Evolutionary conservation across 129 eudicot species (phyloP).

Genomic region (Chrysanthemum lavandulifolium): DNA sequence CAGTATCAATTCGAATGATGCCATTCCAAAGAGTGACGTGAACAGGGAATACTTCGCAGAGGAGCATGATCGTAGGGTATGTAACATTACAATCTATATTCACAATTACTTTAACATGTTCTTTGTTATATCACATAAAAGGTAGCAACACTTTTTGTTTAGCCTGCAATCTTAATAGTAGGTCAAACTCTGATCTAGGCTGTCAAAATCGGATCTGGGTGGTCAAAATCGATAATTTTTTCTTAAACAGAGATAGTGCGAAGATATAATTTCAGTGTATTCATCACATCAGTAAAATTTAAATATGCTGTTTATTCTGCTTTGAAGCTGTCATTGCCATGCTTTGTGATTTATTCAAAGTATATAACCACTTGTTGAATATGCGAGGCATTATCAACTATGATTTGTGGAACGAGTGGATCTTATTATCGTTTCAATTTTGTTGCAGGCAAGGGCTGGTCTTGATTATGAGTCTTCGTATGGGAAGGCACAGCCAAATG

Average conservation of each 20-base stretch:
- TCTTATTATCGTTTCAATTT: neutral
- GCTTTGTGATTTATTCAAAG: no score
- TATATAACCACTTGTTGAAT: neutral
- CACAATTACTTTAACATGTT: neutral
- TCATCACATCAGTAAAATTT: no score
- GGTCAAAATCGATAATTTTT: no score
- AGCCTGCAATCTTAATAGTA: no score
- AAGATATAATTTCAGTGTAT: no score
- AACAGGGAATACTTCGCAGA: conserved; percentile 87
- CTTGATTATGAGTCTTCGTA: conserved; percentile 91
- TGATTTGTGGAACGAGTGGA: neutral
- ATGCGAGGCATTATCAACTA: neutral
- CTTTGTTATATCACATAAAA: no score
- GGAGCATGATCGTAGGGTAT: conserved; percentile 93
- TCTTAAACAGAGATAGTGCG: neutral
- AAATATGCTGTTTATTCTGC: no score
- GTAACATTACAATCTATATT: conserved; percentile 20
- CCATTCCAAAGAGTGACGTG: conserved; percentile 94
- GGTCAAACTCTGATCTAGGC: no score
- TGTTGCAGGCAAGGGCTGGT: conserved; percentile 86
- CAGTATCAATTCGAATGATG: conserved; percentile 65
- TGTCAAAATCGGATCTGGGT: no score
- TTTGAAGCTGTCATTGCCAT: no score
- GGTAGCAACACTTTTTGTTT: no score
- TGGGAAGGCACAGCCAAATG: conserved; percentile 83